Evolutionary conservation across 257 asterid genomes (phyloP).

Genomic region (Primulina eburnea): DNA sequence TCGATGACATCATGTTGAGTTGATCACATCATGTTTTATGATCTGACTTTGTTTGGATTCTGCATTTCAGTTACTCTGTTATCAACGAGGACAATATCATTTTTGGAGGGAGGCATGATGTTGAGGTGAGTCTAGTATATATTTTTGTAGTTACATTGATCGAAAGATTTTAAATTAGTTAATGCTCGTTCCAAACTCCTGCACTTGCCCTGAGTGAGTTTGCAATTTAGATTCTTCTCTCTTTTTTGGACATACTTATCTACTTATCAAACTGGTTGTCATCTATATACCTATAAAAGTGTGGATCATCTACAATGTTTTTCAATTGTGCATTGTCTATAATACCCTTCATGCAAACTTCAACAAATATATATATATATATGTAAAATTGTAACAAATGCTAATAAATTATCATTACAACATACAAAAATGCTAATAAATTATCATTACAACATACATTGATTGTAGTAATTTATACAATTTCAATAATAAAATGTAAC

Average conservation of each 20-base stretch:
- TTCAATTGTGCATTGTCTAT: too few relatives aligned
- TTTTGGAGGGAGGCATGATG: constrained; percentile 44
- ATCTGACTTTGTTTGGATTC: constrained; percentile 2
- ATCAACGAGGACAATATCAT: constrained; percentile 40
- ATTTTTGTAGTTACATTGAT: constrained; percentile 13
- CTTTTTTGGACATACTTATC: neutral
- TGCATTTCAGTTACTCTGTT: constrained; percentile 44
- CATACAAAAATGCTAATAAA: too few relatives aligned
- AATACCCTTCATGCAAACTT: too few relatives aligned
- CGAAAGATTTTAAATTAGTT: constrained; percentile 2
- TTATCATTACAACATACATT: too few relatives aligned
- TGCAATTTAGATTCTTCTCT: too few relatives aligned
- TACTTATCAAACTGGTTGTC: neutral
- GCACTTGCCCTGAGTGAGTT: neutral
- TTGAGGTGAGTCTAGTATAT: constrained; percentile 47
- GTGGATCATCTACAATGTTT: too few relatives aligned
- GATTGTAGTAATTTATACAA: too few relatives aligned
- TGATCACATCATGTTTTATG: constrained; percentile 2
- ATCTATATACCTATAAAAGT: too few relatives aligned
- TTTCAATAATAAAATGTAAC: too few relatives aligned
- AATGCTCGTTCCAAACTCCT: neutral
- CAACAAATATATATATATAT: too few relatives aligned
- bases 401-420: too few relatives aligned
- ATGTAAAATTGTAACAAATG: too few relatives aligned
- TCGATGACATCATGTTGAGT: neutral